Conservation (phyloP, 306 rosid genomes). For the Fragaria ananassa region DNA sequence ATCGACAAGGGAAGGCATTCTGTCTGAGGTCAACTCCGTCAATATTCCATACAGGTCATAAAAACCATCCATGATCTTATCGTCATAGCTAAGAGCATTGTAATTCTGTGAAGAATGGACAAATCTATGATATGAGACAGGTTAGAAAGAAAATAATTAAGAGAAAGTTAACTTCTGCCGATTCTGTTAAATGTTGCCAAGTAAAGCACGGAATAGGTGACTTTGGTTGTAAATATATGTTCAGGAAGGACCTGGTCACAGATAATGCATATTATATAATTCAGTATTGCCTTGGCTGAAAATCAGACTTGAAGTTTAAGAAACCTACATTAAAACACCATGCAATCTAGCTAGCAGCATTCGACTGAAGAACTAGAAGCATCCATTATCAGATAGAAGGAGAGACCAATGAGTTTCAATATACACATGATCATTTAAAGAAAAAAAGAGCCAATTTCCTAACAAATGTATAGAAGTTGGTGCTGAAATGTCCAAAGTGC, state of each 20-base stretch:
- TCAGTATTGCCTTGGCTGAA: background rate
- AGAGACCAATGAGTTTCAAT: background rate
- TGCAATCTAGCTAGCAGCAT: constrained; percentile 5
- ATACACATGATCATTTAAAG: background rate
- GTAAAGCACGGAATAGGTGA: background rate
- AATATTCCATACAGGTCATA: constrained; percentile 84
- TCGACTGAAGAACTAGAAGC: background rate
- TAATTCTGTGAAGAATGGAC: constrained; percentile 96
- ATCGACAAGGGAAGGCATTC: constrained; percentile 94
- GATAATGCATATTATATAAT: background rate
- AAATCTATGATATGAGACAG: constrained; percentile 88
- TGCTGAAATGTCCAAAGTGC: background rate
- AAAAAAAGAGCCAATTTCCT: background rate
- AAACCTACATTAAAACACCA: background rate
- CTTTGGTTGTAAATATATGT: background rate
- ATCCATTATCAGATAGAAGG: background rate
- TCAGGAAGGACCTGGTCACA: background rate
- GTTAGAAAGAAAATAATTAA: constrained; percentile 46
- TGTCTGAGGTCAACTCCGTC: constrained; percentile 51
- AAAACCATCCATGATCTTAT: constrained; percentile 93
- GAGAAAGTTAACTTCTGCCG: background rate
- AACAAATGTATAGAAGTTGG: background rate
- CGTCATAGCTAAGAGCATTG: constrained; percentile 91
- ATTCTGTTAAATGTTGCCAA: background rate
- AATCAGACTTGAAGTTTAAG: background rate